Conservation (phyloP, 2,329 filamentous ascomycete species). For the Colletotrichum sp. region DNA sequence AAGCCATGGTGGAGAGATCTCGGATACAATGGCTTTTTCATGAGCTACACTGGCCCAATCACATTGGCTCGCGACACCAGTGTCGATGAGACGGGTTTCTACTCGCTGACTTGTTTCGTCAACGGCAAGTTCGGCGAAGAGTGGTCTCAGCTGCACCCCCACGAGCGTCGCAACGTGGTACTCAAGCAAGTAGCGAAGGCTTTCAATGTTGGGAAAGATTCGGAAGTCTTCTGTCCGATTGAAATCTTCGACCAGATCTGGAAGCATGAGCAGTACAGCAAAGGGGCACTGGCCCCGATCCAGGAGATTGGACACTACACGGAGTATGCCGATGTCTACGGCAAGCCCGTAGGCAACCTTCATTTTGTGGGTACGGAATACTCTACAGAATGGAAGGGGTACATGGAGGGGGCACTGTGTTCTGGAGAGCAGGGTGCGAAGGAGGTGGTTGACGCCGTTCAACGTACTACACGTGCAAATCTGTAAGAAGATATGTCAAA, state of each 20-base stretch:
- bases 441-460: slow-evolving; percentile 38
- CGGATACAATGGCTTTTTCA: slow-evolving; percentile 40
- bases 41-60: slow-evolving; percentile 44
- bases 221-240: slow-evolving; percentile 26
- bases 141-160: slow-evolving; percentile 34
- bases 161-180: slow-evolving; percentile 33
- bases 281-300: slow-evolving; percentile 38
- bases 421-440: slow-evolving; percentile 45
- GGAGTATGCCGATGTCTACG: slow-evolving; percentile 30
- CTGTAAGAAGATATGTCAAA: background rate
- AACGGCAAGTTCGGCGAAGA: slow-evolving; percentile 38
- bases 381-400: slow-evolving; percentile 53
- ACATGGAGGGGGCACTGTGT: slow-evolving; percentile 55
- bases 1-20: slow-evolving; percentile 39
- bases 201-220: slow-evolving; percentile 26
- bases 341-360: slow-evolving; percentile 40
- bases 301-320: slow-evolving; percentile 33
- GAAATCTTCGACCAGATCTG: slow-evolving; percentile 38
- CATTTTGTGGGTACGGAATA: slow-evolving; percentile 58
- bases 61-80: slow-evolving; percentile 45
- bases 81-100: slow-evolving; percentile 31
- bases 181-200: slow-evolving; percentile 37
- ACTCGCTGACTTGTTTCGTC: slow-evolving; percentile 46
- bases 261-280: slow-evolving; percentile 36
- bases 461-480: background rate